Base-by-base conservation (phyloP, 2,329 filamentous ascomycete genomes). In the Gnomoniopsis smithogilvyi region DNA sequence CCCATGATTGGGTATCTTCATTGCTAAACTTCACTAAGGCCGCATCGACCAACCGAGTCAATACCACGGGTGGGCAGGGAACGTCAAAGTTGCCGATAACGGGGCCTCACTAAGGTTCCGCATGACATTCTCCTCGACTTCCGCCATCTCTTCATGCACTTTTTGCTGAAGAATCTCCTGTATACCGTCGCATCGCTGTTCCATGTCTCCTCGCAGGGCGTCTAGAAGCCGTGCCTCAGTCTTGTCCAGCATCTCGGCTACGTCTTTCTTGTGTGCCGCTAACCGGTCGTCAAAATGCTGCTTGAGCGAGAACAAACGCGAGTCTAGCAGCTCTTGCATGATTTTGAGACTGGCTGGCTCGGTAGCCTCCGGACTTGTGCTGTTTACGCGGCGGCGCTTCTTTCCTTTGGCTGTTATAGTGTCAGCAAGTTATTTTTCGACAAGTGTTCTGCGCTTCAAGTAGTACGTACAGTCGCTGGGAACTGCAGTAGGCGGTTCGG, bases 51-150 rank as follows among this genome's bases (percentile, higher is more conserved):
- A 30, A 8, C 26, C 4, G 21, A 21, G 11, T 48, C 48, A 59
- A 17, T 59, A 59, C 58, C 58, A 59, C n/a, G 52, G 52, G 15
- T 59, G 52, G 12, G 11, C n/a, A 34, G 58, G 58, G n/a, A 59
- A 56, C 14, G 58, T 51, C 30, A 59, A 45, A 12, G 34, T 59
- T 3, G 57, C 57, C 47, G 50, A 46, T 30, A 59, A 3, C 3
- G 57, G 57, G 17, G 46, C 46, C 46, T 59, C 57, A 34, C 47
- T 59, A 33, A 59, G 41, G 26, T 51, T 55, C 17, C 47, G 57
- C 57, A 59, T 59, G 22, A 59, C 51, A 2, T 34, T 52, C 6
- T 59, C 57, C 3, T 59, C 57, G 21, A 59, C 14, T 38, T 59
- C 57, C 1, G 17, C 52, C 38, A 59, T 19, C 30, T 51, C 57